phyloP scores from a whole-genome alignment of 805 yeast species.

The Yamadazyma tumulicola region DNA sequence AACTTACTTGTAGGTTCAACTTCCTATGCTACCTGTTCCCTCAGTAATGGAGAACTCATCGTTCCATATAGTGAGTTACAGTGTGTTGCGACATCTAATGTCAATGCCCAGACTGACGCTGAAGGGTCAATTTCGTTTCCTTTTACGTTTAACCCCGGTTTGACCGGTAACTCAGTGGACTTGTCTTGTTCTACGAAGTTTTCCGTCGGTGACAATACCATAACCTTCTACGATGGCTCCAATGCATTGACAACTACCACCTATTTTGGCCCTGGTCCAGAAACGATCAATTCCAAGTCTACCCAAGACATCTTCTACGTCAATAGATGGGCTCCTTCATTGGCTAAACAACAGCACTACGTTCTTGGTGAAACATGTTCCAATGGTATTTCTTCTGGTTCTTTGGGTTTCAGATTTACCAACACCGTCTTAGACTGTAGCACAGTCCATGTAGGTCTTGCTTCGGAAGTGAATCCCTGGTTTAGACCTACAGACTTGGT shows the following conservation, averaged over 20 bases:
- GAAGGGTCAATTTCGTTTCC: constrained; percentile 20
- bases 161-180: constrained; percentile 15
- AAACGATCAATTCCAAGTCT: not conserved
- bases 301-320: not conserved
- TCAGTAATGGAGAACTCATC: constrained; percentile 15
- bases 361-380: constrained; percentile 15
- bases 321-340: constrained; percentile 12
- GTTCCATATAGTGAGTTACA: constrained; percentile 14
- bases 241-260: constrained; percentile 11
- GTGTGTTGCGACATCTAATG: constrained; percentile 16
- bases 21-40: constrained; percentile 21
- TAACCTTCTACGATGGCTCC: constrained; percentile 15
- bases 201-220: constrained; percentile 18
- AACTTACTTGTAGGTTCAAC: constrained; percentile 11
- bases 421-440: constrained; percentile 18
- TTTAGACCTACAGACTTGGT: constrained; percentile 13
- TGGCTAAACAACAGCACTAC: constrained; percentile 11
- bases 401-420: constrained; percentile 16
- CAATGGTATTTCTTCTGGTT: constrained; percentile 20
- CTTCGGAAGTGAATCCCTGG: constrained; percentile 22
- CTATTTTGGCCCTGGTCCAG: constrained; percentile 7
- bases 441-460: constrained; percentile 16
- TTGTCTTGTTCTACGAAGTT: constrained; percentile 16
- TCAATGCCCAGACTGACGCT: constrained; percentile 12
- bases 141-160: constrained; percentile 18